Evolutionary conservation across 2,329 filamentous ascomycete species (phyloP), one percentile per base, ranked within the genome.

Genomic region (Parastagonospora avenae): DNA sequence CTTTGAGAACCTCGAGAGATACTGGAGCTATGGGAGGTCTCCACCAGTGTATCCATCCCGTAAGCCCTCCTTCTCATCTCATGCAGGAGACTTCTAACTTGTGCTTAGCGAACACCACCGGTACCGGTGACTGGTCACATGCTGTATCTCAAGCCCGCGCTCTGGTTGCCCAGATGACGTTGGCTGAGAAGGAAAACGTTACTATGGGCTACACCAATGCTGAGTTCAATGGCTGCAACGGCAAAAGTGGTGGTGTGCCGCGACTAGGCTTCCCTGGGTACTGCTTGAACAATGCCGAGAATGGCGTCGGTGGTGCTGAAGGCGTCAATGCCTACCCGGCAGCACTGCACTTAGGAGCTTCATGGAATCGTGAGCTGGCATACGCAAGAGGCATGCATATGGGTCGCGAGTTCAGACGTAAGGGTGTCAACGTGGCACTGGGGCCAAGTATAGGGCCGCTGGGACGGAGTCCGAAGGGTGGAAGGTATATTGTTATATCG

Each of bases 351-450:
- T 40, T 82, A 1, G 88, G 86, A 12, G 86, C 87, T 3, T 90
- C 87, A 0, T 91, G 85, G 64, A 85, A 87, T 72, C 90, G 89
- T 73, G 75, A 81, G 11, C 74, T 90, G 45, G 86, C 89, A 71
- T 86, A 87, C 55, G 76, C 81, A 42, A 80, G 87, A 8, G 87
- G 82, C 1, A 80, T 82, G 9, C 86, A 83, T 5, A 74, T 90
- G 9, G 88, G 87, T 16, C 74, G 84, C 55, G 87, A 91, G 68
- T 84, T 85, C 41, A 81, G 84, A 11, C 85, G 85, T 3, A 90
- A 90, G 64, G 87, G 88, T 1, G 80, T 84, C 35, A 85, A 90
- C 66, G 78, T 90, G 47, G 83, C 83, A 58, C 77, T 91, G 7
- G 87, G 87, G 0, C 87, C 88, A 0, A 77, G 81, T 0, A 85